Evolutionary conservation across 2,329 filamentous ascomycete genomes (phyloP), one percentile per base, ranked within the genome.

Genomic region (Teratosphaeria pseudoeucalypti): DNA sequence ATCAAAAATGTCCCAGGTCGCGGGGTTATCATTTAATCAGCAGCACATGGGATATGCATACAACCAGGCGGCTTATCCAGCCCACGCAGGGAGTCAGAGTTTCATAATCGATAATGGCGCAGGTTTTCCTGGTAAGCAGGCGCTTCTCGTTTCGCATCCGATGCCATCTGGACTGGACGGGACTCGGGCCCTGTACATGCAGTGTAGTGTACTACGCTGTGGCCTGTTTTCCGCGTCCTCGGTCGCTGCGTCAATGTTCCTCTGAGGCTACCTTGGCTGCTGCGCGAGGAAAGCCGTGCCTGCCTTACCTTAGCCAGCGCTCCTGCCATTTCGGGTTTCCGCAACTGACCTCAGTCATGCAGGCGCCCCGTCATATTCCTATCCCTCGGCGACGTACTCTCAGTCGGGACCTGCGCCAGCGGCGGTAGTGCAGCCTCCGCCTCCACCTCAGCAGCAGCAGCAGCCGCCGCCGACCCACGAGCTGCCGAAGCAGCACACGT

Each of bases 311-410:
- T 5, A 49, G 43, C 6, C 43, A 49, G 11, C 43, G 43, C 43
- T 32, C 52, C 52, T 34, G 23, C 32, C 52, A 34, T 32, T 29
- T 32, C 26, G 29, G 26, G 14, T 27, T 32, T 29, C 32, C 26
- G 27, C 52, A 32, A 16, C 54, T 49, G 43, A 49, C 43, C 4
- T 11, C 55, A 39, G 53, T 57, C 43, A 61, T 62, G 59, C 59
- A 63, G 60, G 57, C 34, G 57, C 39, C 23, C 62, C 62, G 34
- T 65, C 59, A 32, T 57, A 57, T 56, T 34, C 71, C 71, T 75
- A 73, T 64, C 72, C 73, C 53, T 70, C 62, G 62, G 70, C 73
- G 60, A 70, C 75, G 57, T 76, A 70, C 63, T 65, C 72, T 14
- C 74, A 75, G 59, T 61, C 71, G 58, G 65, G 75, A 66, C 65